Base-by-base conservation (phyloP, 257 asterid species). In the Handroanthus guayacan region DNA sequence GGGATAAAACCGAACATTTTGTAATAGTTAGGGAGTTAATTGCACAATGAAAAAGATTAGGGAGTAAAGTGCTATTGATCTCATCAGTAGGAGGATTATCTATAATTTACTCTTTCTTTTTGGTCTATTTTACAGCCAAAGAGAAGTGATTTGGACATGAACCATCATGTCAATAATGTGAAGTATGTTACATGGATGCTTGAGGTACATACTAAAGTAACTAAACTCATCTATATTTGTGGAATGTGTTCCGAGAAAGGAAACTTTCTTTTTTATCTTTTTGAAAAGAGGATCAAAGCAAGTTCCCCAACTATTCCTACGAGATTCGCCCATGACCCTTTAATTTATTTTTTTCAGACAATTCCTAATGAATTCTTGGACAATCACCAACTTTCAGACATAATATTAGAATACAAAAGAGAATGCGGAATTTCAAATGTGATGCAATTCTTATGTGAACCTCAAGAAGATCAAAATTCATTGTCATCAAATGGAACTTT, bases 131-230 rank as follows among this genome's bases (percentile, higher is more conserved):
- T 3, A n/a, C 88, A 94, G 98, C 94, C 97, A 12, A 92, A 85
- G 83, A 89, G 98, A 82, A 87, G 90, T 79, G 98, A 94, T 84
- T 67, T 94, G 87, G 98, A 94, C 92, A 92, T 94, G 97, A 94
- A 94, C 84, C 98, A 94, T 0, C 98, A 94, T 72, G 98, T 94
- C 38, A 93, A 91, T 89, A 88, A 91, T 71, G 98, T 89, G 11
- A 93, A 89, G 83, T 91, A 94, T 67, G 89, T 90, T 5, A 61
- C 89, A 65, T 94, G 98, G 97, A 92, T 94, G 97, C 91, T 92
- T 11, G 98, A 94, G 97, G 98, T 91, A 86, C 79, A 60, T 9
- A 41, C 50, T 17, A 2, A 71, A 62, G 8, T 41, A 4, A 41
- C 4, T 43, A 43, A 3, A 43, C 8, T 5, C 45, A 41, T 41